Percentiles rank a stretch among this genome's conserved stretches.
Conservation (phyloP, 2,329 filamentous ascomycete species). For the Fusarium graminum region DNA sequence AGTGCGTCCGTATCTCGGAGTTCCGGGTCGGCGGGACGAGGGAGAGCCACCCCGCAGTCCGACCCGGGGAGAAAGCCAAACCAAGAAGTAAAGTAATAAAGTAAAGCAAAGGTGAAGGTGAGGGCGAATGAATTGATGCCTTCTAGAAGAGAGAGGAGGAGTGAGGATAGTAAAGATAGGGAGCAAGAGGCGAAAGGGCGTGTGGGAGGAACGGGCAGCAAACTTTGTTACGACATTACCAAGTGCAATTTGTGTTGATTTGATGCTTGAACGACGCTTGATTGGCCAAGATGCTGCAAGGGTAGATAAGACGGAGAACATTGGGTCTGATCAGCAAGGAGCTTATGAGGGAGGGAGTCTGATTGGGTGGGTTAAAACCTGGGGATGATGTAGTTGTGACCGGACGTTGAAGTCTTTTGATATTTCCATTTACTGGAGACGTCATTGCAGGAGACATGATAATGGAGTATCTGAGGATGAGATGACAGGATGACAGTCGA, state of each 20-base stretch:
- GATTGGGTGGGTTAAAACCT: conserved; percentile 38
- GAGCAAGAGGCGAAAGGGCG: conserved; percentile 11
- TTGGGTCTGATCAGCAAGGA: conserved; percentile 23
- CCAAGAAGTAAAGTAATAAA: neutral
- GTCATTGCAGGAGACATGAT: conserved; percentile 12
- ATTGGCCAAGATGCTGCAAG: conserved; percentile 35
- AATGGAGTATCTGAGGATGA: neutral
- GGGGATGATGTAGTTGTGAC: conserved; percentile 32
- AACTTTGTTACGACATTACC: conserved; percentile 36
- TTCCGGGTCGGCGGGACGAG: conserved; percentile 46
- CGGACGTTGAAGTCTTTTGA: conserved; percentile 17
- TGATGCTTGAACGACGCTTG: conserved; percentile 19
- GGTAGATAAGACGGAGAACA: conserved; percentile 44
- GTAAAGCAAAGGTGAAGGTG: neutral
- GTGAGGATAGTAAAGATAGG: conserved; percentile 40
- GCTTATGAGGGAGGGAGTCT: conserved; percentile 28
- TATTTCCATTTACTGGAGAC: conserved; percentile 7
- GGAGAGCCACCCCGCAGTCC: conserved; percentile 36
- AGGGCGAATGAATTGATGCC: conserved; percentile 2
- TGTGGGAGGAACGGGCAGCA: conserved; percentile 12
- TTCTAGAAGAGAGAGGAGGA: conserved; percentile 44
- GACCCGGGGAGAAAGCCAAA: conserved; percentile 34
- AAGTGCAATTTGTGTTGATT: conserved; percentile 46
- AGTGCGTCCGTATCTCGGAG: conserved; percentile 45
- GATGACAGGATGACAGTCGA: neutral